Evolutionary conservation across 306 rosid genomes (phyloP).

Genomic region (Dryas drummondii): DNA sequence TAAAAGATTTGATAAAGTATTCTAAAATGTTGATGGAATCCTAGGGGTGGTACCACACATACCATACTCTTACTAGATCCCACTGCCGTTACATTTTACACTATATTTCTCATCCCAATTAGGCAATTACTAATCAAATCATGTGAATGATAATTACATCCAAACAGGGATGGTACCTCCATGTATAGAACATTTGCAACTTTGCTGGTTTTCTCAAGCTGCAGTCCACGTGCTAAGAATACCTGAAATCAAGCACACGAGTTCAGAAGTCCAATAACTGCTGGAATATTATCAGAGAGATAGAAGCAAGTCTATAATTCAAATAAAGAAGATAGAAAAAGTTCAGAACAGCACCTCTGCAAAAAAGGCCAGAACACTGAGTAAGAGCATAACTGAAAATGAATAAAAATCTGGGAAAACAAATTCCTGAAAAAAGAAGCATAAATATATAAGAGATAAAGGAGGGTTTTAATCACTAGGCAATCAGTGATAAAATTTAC

Average conservation of each 20-base stretch:
- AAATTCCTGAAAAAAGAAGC: constrained; percentile 50
- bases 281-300: neutral
- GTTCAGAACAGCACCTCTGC: constrained; percentile 63
- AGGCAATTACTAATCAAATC: neutral
- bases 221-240: constrained; percentile 73
- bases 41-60: neutral
- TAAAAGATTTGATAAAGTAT: neutral
- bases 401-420: constrained; percentile 59
- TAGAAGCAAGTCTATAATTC: neutral
- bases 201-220: constrained; percentile 79
- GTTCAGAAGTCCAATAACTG: constrained; percentile 7
- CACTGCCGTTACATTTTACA: neutral
- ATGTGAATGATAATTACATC: neutral
- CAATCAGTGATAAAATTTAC: neutral
- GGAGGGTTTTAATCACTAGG: neutral
- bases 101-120: neutral
- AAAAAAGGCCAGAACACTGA: constrained; percentile 62
- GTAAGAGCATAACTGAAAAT: constrained; percentile 50
- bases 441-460: neutral
- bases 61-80: neutral
- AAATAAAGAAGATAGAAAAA: neutral
- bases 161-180: constrained; percentile 41
- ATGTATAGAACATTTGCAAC: constrained; percentile 56
- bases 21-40: neutral
- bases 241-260: constrained; percentile 42